These are phyloP conservation scores for Dothistroma septosporum DNA, from an alignment of 2,329 filamentous ascomycete species.

Conservation along the genomic window DNA sequence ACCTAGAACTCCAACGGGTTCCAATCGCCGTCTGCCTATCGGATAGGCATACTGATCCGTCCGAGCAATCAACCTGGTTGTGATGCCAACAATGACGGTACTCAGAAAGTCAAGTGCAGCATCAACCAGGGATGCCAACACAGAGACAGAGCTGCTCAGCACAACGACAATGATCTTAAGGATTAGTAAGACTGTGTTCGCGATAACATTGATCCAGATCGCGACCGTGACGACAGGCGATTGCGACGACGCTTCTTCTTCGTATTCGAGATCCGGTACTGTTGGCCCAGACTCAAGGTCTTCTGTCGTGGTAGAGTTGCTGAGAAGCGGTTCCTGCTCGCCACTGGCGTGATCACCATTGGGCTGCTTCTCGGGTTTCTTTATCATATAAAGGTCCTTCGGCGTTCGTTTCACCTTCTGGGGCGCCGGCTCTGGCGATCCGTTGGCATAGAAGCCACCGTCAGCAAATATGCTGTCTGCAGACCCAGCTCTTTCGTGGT, in stretches of 20 bases:
- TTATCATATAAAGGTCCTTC: constrained; percentile 74
- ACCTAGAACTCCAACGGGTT: constrained; percentile 69
- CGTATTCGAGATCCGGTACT: constrained; percentile 57
- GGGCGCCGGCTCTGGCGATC: constrained; percentile 10
- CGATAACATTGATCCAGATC: constrained; percentile 78
- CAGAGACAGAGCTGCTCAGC: constrained; percentile 75
- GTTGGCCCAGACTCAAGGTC: constrained; percentile 7
- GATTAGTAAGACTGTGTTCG: constrained; percentile 69
- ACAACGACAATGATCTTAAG: constrained; percentile 75
- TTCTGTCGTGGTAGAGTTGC: background rate
- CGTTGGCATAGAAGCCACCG: constrained; percentile 23
- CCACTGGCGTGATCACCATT: constrained; percentile 53
- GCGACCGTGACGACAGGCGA: constrained; percentile 77
- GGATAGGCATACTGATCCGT: constrained; percentile 73
- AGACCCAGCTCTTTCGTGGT: constrained; percentile 22
- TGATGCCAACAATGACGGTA: constrained; percentile 76
- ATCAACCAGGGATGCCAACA: constrained; percentile 74
- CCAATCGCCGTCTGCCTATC: constrained; percentile 70
- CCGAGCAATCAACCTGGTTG: constrained; percentile 68
- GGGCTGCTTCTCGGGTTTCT: constrained; percentile 12
- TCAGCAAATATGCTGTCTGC: constrained; percentile 22
- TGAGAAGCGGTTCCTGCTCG: constrained; percentile 39
- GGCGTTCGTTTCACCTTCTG: constrained; percentile 70
- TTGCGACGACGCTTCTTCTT: constrained; percentile 67
- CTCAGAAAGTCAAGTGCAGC: constrained; percentile 75